phyloP scores from a whole-genome alignment of 352 stramenopile genomes.

The Peronospora destructor region DNA sequence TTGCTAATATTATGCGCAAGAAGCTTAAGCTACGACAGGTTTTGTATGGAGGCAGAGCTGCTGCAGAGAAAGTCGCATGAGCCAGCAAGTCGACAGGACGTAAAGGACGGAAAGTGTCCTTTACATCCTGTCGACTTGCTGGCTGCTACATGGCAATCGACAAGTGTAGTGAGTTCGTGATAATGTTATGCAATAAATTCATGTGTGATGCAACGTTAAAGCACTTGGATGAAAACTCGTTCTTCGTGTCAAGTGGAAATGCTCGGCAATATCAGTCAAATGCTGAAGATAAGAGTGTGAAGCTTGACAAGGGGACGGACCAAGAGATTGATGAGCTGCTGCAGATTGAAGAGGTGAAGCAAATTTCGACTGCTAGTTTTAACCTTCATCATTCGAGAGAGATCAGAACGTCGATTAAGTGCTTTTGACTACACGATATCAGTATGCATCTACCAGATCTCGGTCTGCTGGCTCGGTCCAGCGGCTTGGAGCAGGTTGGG shows the following conservation, averaged over 20 bases:
- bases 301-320: background rate
- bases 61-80: constrained; percentile 39
- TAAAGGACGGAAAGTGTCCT: background rate
- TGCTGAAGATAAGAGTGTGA: background rate
- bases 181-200: background rate
- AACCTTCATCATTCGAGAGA: background rate
- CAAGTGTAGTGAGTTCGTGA: constrained; percentile 4
- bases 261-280: background rate
- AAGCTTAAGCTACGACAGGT: constrained; percentile 43
- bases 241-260: constrained; percentile 56
- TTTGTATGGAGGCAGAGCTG: constrained; percentile 38
- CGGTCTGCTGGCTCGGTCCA: no score
- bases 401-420: no score
- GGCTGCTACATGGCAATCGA: constrained; percentile 35
- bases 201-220: constrained; percentile 16
- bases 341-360: constrained; percentile 15
- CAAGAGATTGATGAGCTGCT: constrained; percentile 17
- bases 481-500: no score
- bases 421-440: no score
- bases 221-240: constrained; percentile 59
- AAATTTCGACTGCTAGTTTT: background rate
- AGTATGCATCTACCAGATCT: no score
- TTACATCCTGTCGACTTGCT: no score
- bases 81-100: constrained; percentile 7
- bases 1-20: constrained; percentile 22